These are phyloP conservation scores for Oxyria digyna DNA, from an alignment of 148 eudicot genomes.

Conservation along the genomic window DNA sequence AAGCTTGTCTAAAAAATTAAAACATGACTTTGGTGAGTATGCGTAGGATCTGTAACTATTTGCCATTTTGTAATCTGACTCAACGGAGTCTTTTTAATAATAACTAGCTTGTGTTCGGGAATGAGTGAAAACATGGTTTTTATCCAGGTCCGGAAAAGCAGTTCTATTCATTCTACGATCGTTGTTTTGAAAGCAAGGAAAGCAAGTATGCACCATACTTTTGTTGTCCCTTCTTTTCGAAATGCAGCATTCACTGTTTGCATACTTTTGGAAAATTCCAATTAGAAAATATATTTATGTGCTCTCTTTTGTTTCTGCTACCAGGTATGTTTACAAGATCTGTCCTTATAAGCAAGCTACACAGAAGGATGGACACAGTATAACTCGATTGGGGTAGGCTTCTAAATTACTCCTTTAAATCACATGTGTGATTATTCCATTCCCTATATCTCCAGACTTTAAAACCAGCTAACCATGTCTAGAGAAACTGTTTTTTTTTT, in stretches of 20 bases:
- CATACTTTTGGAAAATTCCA: neutral
- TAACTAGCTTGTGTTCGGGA: neutral
- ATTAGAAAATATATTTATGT: neutral
- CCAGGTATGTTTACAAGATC: constrained; percentile 82
- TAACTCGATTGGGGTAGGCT: constrained; percentile 74
- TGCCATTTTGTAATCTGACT: neutral
- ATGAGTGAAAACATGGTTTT: constrained; percentile 4
- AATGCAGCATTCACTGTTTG: constrained; percentile 7
- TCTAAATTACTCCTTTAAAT: neutral
- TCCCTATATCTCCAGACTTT: neutral
- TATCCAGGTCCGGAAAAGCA: constrained; percentile 86
- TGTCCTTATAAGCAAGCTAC: constrained; percentile 92
- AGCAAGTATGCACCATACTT: constrained; percentile 41
- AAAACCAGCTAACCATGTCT: neutral
- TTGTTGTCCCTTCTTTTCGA: neutral
- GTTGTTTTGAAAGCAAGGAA: constrained; percentile 82
- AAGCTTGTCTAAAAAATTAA: constrained; percentile 66
- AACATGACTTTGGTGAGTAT: constrained; percentile 76
- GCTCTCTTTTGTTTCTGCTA: constrained; percentile 3
- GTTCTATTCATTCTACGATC: constrained; percentile 80
- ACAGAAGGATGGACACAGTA: constrained; percentile 81
- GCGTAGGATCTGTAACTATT: neutral
- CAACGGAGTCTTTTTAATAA: neutral
- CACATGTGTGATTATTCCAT: neutral
- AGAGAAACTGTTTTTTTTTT: neutral